phyloP scores from a whole-genome alignment of 495 filamentous ascomycete genomes.

The Tuber calosporum region DNA sequence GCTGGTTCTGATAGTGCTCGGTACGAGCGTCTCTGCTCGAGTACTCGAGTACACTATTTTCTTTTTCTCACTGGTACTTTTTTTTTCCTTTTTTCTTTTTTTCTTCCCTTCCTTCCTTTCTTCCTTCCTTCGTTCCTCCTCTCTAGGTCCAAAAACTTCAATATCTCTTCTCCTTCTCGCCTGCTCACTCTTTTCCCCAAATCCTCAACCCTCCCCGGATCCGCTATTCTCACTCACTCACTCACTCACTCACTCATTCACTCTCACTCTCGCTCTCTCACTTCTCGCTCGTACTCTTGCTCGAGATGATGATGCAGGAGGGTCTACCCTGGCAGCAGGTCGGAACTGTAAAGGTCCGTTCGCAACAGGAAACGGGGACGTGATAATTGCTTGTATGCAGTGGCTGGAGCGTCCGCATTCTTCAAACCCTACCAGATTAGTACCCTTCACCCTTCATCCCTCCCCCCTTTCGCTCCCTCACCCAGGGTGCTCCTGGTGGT shows the following conservation, averaged over 20 bases:
- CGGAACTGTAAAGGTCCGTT: constrained; percentile 33
- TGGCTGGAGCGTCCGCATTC: constrained; percentile 25
- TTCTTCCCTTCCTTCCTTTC: too few species aligned
- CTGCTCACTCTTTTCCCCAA: constrained; percentile 17
- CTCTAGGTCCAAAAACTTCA: neutral
- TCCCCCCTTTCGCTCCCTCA: constrained; percentile 9
- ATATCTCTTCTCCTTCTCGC: neutral
- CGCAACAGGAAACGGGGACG: constrained; percentile 37
- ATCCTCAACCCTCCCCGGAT: constrained; percentile 3
- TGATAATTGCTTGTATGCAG: constrained; percentile 35
- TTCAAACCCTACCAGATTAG: constrained; percentile 5
- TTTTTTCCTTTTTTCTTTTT: too few species aligned
- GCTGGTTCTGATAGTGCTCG: neutral
- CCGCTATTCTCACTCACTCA: neutral
- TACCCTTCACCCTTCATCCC: neutral
- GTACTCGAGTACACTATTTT: neutral
- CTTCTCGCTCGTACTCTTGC: neutral
- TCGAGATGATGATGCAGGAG: constrained; percentile 31
- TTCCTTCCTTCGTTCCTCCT: neutral
- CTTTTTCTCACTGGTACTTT: neutral
- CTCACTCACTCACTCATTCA: too few species aligned
- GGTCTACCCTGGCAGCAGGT: constrained; percentile 20
- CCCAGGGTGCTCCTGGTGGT: constrained; percentile 11
- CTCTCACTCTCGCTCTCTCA: too few species aligned
- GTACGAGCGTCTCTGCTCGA: neutral